Base-by-base conservation (phyloP, 2,329 filamentous ascomycete genomes). In the Sarocladium oryzae region DNA sequence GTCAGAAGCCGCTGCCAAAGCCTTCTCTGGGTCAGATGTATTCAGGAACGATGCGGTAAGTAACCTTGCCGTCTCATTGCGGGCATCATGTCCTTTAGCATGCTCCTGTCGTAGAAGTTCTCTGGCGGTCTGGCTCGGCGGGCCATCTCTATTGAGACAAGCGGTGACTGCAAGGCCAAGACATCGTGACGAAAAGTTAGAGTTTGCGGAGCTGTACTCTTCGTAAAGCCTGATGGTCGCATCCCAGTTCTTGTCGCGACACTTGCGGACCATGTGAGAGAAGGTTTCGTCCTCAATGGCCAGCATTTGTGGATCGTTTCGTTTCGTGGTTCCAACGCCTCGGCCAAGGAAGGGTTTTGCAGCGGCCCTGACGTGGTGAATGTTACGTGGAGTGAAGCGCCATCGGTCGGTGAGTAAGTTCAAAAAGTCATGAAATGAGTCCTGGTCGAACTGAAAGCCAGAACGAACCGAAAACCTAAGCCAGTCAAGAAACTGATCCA, bases 141-240 rank as follows among this genome's bases (percentile, higher is more conserved):
- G 52, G 3, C 58, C 60, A 33, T 67, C 60, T 15, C 58, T 41
- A 15, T 60, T 61, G 49, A 79, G 57, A 13, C 68, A 64, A 2
- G 75, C 73, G 9, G 69, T 57, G 8, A 80, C 69, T 8, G 72
- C 75, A 4, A 78, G 62, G n/a, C 71, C 69, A 13, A 80, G 64
- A 50, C 71, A 75, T 21, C 69, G 65, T 2, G 59, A 57, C 24
- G 68, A 71, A 53, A 66, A 65, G 1, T 62, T 61, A 57, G 75
- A 10, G 43, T 33, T 20, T 4, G 21, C 15, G 16, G 40, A 4
- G 21, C n/a, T 6, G 40, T 6, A 43, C 11, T 43, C 21, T 4
- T 11, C 23, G 16, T 26, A 43, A 8, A 43, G 13, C 15, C 9
- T 43, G 9, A 43, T 26, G 9, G 40, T n/a, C 21, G n/a, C 40